phyloP scores from a whole-genome alignment of 1,284 basidiomycete genomes.

The Ustilago trichophora region DNA sequence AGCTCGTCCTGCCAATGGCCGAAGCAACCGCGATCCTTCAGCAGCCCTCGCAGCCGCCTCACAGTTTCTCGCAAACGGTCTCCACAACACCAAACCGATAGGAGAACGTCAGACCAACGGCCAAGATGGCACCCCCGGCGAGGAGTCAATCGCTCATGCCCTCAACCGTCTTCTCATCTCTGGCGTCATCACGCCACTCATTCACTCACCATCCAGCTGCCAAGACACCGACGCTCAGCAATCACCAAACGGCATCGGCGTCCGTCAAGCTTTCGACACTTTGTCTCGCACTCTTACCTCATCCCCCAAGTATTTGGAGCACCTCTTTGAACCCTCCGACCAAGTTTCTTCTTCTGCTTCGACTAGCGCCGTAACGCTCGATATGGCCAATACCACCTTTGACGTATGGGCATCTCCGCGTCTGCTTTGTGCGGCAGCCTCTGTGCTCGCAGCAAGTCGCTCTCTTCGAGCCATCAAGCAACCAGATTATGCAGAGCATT shows the following conservation, averaged over 20 bases:
- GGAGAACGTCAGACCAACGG: background rate
- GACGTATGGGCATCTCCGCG: constrained; percentile 55
- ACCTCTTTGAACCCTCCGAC: constrained; percentile 21
- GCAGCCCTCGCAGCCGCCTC: constrained; percentile 33
- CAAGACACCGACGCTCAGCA: constrained; percentile 2
- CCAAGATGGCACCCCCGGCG: constrained; percentile 7
- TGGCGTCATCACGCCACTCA: constrained; percentile 26
- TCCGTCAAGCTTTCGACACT: constrained; percentile 35
- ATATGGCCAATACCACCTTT: constrained; percentile 48
- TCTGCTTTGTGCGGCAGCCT: constrained; percentile 39
- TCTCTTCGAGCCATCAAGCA: background rate
- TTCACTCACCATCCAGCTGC: constrained; percentile 6
- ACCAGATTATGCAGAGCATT: constrained; percentile 4
- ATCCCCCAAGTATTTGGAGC: constrained; percentile 47
- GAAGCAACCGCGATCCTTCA: constrained; percentile 1
- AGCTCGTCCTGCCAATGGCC: background rate
- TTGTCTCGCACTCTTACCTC: constrained; percentile 17
- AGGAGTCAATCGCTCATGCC: constrained; percentile 36
- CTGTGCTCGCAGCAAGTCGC: constrained; percentile 14
- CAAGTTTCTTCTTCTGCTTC: constrained; percentile 11
- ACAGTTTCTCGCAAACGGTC: constrained; percentile 24
- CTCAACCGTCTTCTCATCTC: constrained; percentile 41
- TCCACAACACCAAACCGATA: background rate
- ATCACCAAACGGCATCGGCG: constrained; percentile 2
- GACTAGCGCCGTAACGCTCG: constrained; percentile 23